Percentiles rank a stretch among this genome's conserved stretches.
Evolutionary conservation across 2,329 filamentous ascomycete species (phyloP).

Genomic region (Hypoxylon sp.): DNA sequence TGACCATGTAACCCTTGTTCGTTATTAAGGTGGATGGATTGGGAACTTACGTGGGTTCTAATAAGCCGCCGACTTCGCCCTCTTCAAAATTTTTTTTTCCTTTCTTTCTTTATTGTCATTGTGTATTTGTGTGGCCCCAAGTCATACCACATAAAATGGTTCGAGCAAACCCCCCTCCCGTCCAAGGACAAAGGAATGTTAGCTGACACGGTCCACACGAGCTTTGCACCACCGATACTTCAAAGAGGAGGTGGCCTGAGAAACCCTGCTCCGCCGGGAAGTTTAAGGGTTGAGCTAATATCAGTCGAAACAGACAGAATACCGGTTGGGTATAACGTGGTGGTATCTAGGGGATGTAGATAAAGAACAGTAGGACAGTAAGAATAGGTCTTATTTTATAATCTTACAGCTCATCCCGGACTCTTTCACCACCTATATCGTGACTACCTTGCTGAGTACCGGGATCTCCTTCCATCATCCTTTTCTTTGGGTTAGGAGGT

Average conservation of each 20-base stretch:
- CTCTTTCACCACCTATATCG: slow-evolving; percentile 47
- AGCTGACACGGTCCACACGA: slow-evolving; percentile 32
- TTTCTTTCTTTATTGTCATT: slow-evolving; percentile 22
- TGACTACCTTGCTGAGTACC: slow-evolving; percentile 22
- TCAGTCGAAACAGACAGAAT: slow-evolving; percentile 41
- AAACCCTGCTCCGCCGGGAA: slow-evolving; percentile 6
- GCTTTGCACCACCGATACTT: slow-evolving; percentile 8
- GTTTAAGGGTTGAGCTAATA: slow-evolving; percentile 19
- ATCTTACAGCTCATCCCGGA: slow-evolving; percentile 57
- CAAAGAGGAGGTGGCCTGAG: slow-evolving; percentile 12
- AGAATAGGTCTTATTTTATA: slow-evolving; percentile 41
- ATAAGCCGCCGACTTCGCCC: slow-evolving; percentile 1
- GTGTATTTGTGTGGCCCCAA: slow-evolving; percentile 15
- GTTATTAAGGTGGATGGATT: neutral
- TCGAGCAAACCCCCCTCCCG: slow-evolving; percentile 16
- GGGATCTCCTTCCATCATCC: slow-evolving; percentile 50
- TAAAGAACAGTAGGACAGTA: slow-evolving; percentile 28
- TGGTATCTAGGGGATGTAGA: slow-evolving; percentile 12
- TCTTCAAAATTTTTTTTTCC: neutral
- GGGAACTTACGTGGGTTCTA: slow-evolving; percentile 17
- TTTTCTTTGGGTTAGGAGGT: slow-evolving; percentile 47
- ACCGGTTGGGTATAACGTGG: slow-evolving; percentile 2
- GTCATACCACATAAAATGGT: slow-evolving; percentile 19
- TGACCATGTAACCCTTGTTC: slow-evolving; percentile 12
- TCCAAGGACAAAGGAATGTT: slow-evolving; percentile 37